phyloP scores from a whole-genome alignment of 139 green algal genomes.

The Chlamydomonas incerta region DNA sequence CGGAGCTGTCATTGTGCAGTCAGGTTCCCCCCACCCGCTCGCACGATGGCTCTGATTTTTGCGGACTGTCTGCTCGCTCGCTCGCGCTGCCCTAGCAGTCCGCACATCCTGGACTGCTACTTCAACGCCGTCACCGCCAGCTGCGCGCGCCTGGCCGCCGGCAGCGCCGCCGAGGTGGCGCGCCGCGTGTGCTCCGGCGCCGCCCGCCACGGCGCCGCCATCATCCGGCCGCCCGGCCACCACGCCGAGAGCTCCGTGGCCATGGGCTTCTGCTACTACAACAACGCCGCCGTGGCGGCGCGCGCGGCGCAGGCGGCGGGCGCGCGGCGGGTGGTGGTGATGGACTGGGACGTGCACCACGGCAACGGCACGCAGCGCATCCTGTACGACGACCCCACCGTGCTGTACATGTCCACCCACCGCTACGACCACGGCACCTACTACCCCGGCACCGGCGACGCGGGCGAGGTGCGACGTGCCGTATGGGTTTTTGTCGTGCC shows the following conservation, averaged over 20 bases:
- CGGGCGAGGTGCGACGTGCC: slow-evolving; percentile 28
- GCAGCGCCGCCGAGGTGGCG: slow-evolving; percentile 69
- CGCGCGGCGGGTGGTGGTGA: slow-evolving; percentile 73
- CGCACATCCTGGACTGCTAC: slow-evolving; percentile 74
- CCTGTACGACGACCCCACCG: slow-evolving; percentile 71
- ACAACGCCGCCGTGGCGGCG: slow-evolving; percentile 78
- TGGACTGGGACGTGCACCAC: slow-evolving; percentile 90
- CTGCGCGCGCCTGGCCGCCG: slow-evolving; percentile 77
- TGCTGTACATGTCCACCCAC: slow-evolving; percentile 87
- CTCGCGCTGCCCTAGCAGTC: background rate
- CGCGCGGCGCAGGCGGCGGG: slow-evolving; percentile 53
- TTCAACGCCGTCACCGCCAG: slow-evolving; percentile 71
- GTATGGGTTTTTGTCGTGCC: too few relatives aligned
- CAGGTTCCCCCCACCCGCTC: too few relatives aligned
- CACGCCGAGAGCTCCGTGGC: slow-evolving; percentile 77
- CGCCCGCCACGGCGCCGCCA: slow-evolving; percentile 57
- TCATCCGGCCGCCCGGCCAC: slow-evolving; percentile 70
- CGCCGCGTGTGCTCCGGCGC: slow-evolving; percentile 56
- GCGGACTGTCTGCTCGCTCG: too few relatives aligned
- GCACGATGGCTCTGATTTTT: too few relatives aligned
- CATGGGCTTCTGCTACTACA: slow-evolving; percentile 95
- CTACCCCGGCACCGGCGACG: slow-evolving; percentile 72
- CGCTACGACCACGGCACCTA: slow-evolving; percentile 65
- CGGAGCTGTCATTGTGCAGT: too few relatives aligned
- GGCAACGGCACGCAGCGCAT: slow-evolving; percentile 86